A percentile compares a stretch with the other conserved stretches of the same genome.
Conservation (phyloP, 2,329 filamentous ascomycete species). For the Stagonosporopsis rhizophila region DNA sequence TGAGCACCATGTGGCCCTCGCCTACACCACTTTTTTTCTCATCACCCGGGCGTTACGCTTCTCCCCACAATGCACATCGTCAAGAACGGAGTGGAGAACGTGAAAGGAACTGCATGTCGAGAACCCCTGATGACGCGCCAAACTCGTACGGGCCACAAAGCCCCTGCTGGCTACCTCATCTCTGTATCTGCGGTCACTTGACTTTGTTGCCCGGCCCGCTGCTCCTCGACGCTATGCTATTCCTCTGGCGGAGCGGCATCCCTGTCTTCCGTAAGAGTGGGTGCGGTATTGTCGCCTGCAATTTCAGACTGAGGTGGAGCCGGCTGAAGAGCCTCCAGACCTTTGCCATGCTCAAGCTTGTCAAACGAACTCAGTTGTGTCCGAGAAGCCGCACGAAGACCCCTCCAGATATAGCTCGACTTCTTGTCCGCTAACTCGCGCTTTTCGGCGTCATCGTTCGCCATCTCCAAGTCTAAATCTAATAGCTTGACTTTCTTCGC, state of each 20-base stretch:
- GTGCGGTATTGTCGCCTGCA: conserved; percentile 43
- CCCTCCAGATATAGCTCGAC: conserved; percentile 89
- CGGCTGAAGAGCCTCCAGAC: conserved; percentile 61
- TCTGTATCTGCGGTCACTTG: conserved; percentile 45
- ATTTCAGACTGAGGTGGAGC: conserved; percentile 42
- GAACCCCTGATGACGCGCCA: conserved; percentile 28
- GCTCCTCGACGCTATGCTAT: conserved; percentile 50
- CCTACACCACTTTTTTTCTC: conserved; percentile 9
- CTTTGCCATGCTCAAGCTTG: conserved; percentile 78
- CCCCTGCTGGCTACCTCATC: conserved; percentile 40
- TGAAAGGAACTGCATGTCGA: conserved; percentile 18
- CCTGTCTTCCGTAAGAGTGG: conserved; percentile 46
- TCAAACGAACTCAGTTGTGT: conserved; percentile 81
- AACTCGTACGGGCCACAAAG: conserved; percentile 36
- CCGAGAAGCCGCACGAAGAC: conserved; percentile 78
- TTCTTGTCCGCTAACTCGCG: conserved; percentile 71
- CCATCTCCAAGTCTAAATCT: conserved; percentile 87
- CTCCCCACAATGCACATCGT: conserved; percentile 45
- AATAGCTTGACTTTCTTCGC: conserved; percentile 76
- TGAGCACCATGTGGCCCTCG: conserved; percentile 28
- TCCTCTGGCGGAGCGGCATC: conserved; percentile 46
- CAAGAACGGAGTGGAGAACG: conserved; percentile 26
- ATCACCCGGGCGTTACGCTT: conserved; percentile 38
- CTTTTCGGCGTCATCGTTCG: conserved; percentile 68
- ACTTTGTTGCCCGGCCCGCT: conserved; percentile 47